Conservation (phyloP, 768 basidiomycete species). For the Boletus rubroflammeus region DNA sequence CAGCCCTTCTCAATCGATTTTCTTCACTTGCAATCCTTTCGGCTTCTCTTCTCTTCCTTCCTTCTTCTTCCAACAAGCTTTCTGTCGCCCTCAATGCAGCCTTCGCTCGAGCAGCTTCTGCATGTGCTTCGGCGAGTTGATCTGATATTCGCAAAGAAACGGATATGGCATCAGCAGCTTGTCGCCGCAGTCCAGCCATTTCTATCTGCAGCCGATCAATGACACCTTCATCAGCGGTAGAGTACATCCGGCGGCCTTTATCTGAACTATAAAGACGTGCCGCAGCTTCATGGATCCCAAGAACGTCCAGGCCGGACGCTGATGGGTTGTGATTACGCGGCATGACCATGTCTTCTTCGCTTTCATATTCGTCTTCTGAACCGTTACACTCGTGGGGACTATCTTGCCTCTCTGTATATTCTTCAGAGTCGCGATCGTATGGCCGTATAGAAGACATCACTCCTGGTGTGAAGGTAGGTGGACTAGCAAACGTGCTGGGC, state of each 20-base stretch:
- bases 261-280: constrained; percentile 44
- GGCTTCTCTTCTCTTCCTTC: constrained; percentile 52
- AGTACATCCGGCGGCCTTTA: constrained; percentile 25
- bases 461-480: constrained; percentile 21
- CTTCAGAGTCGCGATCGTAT: constrained; percentile 33
- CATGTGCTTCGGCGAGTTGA: constrained; percentile 63
- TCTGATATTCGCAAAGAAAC: constrained; percentile 64
- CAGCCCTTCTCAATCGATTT: constrained; percentile 40
- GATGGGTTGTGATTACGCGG: constrained; percentile 45
- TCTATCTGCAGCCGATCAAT: constrained; percentile 67
- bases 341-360: constrained; percentile 59
- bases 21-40: constrained; percentile 53
- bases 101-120: constrained; percentile 54
- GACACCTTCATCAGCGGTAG: constrained; percentile 37
- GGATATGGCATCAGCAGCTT: constrained; percentile 65
- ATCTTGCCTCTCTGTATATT: constrained; percentile 38
- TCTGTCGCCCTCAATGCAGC: constrained; percentile 54
- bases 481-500: constrained; percentile 8
- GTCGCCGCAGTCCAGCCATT: constrained; percentile 57
- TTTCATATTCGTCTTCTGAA: constrained; percentile 59
- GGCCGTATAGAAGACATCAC: constrained; percentile 27
- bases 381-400: constrained; percentile 37
- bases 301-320: constrained; percentile 35
- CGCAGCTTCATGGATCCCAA: constrained; percentile 30
- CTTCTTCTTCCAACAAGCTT: constrained; percentile 58